Evolutionary conservation across 1,284 basidiomycete species (phyloP).

Genomic region (Albatrellus sp.): DNA sequence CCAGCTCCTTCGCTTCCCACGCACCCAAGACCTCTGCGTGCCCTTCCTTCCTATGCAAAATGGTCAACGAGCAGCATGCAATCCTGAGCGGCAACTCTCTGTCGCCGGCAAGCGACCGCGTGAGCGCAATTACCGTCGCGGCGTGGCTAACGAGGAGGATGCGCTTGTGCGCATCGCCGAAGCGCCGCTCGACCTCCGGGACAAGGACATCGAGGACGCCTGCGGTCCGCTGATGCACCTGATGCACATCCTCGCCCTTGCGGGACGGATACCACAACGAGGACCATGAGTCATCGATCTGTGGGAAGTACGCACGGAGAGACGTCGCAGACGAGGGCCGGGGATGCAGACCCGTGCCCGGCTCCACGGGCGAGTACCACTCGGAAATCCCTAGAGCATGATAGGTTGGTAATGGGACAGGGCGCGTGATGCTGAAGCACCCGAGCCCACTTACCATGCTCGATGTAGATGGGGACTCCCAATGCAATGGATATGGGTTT

Average conservation of each 20-base stretch:
- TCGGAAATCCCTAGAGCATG: conserved; percentile 52
- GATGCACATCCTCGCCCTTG: conserved; percentile 56
- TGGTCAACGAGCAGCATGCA: conserved; percentile 60
- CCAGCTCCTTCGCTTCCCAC: conserved; percentile 37
- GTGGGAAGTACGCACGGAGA: conserved; percentile 40
- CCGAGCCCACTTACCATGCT: conserved; percentile 46
- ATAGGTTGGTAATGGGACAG: background rate
- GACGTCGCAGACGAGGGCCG: conserved; percentile 41
- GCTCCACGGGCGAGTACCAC: conserved; percentile 71
- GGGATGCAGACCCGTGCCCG: conserved; percentile 63
- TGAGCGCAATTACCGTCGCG: conserved; percentile 65
- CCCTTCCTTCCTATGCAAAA: conserved; percentile 24
- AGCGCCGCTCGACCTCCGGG: conserved; percentile 32
- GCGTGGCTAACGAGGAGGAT: conserved; percentile 71
- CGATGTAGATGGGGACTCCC: conserved; percentile 56
- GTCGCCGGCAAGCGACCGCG: conserved; percentile 45
- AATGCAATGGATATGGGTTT: conserved; percentile 51
- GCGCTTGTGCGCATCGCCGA: conserved; percentile 23
- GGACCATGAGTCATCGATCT: conserved; percentile 49
- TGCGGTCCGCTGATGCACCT: conserved; percentile 49
- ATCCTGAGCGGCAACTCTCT: conserved; percentile 38
- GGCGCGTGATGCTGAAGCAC: background rate
- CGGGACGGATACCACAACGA: conserved; percentile 61
- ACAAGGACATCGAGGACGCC: conserved; percentile 42
- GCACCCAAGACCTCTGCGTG: conserved; percentile 20